Evolutionary conservation across 2,329 filamentous ascomycete genomes (phyloP).

Genomic region (Calonectria pauciramosa): DNA sequence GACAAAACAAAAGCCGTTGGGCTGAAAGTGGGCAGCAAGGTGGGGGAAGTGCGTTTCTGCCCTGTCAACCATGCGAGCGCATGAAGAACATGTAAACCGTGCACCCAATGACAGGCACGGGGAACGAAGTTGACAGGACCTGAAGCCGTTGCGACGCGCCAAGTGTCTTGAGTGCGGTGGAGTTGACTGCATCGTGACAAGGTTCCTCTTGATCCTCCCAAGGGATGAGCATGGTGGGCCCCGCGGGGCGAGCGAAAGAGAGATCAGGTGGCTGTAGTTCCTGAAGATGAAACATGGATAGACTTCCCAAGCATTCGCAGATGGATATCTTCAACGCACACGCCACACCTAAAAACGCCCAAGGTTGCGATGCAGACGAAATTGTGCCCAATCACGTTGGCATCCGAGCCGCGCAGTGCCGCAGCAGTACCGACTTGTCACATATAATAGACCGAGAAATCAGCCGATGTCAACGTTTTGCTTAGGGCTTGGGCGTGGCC

Average conservation of each 20-base stretch:
- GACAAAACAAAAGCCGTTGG: background rate
- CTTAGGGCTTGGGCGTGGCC: background rate
- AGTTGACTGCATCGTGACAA: background rate
- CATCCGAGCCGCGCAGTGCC: background rate
- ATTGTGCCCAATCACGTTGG: background rate
- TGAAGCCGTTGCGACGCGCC: background rate
- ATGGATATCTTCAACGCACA: background rate
- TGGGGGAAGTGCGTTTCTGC: background rate
- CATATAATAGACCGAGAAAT: constrained; percentile 8
- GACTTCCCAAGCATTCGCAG: background rate
- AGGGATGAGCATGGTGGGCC: background rate
- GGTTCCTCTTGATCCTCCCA: background rate
- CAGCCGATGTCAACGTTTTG: background rate
- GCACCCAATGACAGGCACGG: background rate
- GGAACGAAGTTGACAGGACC: background rate
- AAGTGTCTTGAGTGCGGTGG: background rate
- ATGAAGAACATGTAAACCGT: background rate
- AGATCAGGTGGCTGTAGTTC: background rate
- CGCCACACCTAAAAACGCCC: background rate
- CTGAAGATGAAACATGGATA: constrained; percentile 5
- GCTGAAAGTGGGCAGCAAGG: background rate
- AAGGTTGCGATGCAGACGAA: background rate
- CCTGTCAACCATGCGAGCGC: background rate
- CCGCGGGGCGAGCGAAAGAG: no score
- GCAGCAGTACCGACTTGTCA: background rate